These are phyloP conservation scores for Wakefieldia striispora DNA, from an alignment of 768 basidiomycete species.

Conservation along the genomic window DNA sequence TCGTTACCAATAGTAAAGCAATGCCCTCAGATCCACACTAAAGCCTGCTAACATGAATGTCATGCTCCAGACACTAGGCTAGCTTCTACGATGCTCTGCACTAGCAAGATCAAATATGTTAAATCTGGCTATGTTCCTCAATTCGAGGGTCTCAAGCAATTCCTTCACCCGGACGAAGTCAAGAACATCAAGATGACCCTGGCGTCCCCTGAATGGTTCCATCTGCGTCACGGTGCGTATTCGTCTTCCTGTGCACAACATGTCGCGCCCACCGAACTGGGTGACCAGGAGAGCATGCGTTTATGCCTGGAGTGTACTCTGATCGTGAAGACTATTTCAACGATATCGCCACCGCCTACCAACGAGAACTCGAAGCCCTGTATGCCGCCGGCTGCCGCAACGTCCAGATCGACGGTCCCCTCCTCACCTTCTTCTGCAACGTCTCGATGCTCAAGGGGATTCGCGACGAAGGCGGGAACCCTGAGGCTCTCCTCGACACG, in stretches of 20 bases:
- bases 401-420: constrained; percentile 47
- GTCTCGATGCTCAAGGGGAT: constrained; percentile 54
- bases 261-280: too few relatives aligned
- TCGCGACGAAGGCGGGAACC: constrained; percentile 58
- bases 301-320: constrained; percentile 15
- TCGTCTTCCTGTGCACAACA: too few relatives aligned
- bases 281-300: constrained; percentile 22
- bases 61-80: constrained; percentile 18
- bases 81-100: constrained; percentile 22
- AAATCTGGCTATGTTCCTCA: constrained; percentile 62
- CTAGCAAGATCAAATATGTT: constrained; percentile 63
- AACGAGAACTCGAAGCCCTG: constrained; percentile 42
- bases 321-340: constrained; percentile 43
- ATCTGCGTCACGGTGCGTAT: constrained; percentile 57
- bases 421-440: constrained; percentile 63
- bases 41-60: not conserved
- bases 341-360: constrained; percentile 47
- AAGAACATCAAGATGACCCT: constrained; percentile 68
- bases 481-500: constrained; percentile 61
- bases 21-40: not conserved
- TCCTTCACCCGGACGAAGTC: constrained; percentile 61
- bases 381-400: constrained; percentile 43
- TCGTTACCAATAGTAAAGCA: constrained; percentile 16
- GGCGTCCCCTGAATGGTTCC: constrained; percentile 71
- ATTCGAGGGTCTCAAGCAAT: constrained; percentile 56